These are phyloP conservation scores for Gnaphalium uliginosum DNA, from an alignment of 129 eudicot species.

Conservation along the genomic window DNA sequence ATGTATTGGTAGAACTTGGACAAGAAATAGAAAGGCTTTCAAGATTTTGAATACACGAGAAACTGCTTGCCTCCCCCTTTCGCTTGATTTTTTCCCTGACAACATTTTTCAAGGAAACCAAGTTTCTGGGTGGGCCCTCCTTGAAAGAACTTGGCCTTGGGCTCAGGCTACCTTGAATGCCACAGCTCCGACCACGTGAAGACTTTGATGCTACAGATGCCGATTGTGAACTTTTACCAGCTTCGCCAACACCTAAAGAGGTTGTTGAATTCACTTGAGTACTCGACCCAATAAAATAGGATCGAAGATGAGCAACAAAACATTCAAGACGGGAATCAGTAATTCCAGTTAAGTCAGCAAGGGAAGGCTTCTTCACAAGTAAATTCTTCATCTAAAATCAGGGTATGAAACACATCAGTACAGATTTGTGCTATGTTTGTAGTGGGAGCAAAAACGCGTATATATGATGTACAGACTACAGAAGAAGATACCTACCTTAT, in stretches of 20 bases:
- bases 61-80: conserved; percentile 38
- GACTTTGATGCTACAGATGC: conserved; percentile 37
- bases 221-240: conserved; percentile 33
- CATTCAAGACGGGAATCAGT: conserved; percentile 79
- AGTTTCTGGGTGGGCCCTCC: conserved; percentile 50
- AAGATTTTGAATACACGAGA: conserved; percentile 21
- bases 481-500: conserved; percentile 58
- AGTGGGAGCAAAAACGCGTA: not conserved
- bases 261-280: conserved; percentile 20
- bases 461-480: not conserved
- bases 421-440: not conserved
- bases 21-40: conserved; percentile 35
- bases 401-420: not conserved
- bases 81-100: conserved; percentile 54
- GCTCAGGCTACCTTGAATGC: conserved; percentile 62
- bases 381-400: conserved; percentile 70
- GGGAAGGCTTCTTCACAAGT: conserved; percentile 64
- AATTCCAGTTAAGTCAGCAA: conserved; percentile 81
- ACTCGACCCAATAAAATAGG: conserved; percentile 51
- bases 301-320: conserved; percentile 69
- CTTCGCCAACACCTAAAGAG: conserved; percentile 15
- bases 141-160: conserved; percentile 67
- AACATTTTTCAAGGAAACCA: conserved; percentile 43
- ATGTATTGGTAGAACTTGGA: conserved; percentile 29
- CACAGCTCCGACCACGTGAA: conserved; percentile 42